Evolutionary conservation across 1,284 basidiomycete species (phyloP).

Genomic region (Ustilago cynodontis): DNA sequence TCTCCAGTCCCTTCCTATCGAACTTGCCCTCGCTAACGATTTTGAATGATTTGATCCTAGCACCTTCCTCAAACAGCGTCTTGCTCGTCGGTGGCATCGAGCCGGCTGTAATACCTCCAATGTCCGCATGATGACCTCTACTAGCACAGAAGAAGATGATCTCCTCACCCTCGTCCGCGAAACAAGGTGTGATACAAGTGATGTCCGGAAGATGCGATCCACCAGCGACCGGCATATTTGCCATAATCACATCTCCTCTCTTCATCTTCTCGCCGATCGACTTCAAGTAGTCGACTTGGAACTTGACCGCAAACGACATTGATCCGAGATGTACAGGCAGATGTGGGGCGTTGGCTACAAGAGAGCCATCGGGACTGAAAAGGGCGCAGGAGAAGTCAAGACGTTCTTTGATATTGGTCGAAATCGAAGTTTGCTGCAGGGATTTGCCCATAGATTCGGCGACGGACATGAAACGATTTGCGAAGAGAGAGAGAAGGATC

Average conservation of each 20-base stretch:
- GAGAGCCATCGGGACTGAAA: conserved; percentile 88
- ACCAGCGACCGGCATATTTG: conserved; percentile 88
- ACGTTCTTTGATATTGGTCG: conserved; percentile 89
- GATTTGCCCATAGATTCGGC: conserved; percentile 93
- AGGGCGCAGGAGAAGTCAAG: conserved; percentile 88
- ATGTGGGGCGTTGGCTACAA: conserved; percentile 89
- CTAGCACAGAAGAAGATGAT: conserved; percentile 94
- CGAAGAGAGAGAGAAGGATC: conserved; percentile 87
- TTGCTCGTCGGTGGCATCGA: conserved; percentile 95
- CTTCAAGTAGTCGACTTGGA: conserved; percentile 82
- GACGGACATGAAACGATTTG: conserved; percentile 91
- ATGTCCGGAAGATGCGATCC: conserved; percentile 79
- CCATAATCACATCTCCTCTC: conserved; percentile 90
- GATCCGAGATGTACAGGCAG: conserved; percentile 78
- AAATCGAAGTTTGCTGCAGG: conserved; percentile 86
- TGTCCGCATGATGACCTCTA: conserved; percentile 80
- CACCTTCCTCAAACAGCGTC: conserved; percentile 92
- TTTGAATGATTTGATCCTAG: conserved; percentile 91
- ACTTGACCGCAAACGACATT: conserved; percentile 81
- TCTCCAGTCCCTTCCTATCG: conserved; percentile 80
- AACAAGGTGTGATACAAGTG: conserved; percentile 90
- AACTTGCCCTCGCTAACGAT: conserved; percentile 87
- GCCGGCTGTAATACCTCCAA: conserved; percentile 78
- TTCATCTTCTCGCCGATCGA: conserved; percentile 72
- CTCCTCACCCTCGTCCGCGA: conserved; percentile 75